Conservation (phyloP, 129 eudicot genomes). For the Helianthus tuberosus region DNA sequence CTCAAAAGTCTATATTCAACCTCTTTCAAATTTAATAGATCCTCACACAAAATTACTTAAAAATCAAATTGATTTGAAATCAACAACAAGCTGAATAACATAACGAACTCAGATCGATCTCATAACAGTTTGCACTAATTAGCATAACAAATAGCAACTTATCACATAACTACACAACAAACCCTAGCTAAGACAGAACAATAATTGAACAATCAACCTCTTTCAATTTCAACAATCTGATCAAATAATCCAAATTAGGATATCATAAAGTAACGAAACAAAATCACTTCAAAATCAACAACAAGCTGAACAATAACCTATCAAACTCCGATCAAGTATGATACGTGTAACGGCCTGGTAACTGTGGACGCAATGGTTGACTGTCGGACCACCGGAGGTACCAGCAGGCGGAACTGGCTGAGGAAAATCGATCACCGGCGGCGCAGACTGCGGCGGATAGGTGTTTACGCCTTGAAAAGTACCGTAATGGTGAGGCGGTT, state of each 20-base stretch:
- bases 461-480: slow-evolving; percentile 83
- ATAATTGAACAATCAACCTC: background rate
- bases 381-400: background rate
- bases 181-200: background rate
- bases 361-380: slow-evolving; percentile 60
- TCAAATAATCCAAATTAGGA: slow-evolving; percentile 1
- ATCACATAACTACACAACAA: no score
- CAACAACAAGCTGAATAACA: no score
- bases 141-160: background rate
- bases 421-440: slow-evolving; percentile 72
- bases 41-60: no score
- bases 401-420: slow-evolving; percentile 36
- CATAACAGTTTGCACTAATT: background rate
- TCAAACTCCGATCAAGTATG: no score
- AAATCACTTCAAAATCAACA: background rate
- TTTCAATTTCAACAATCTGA: background rate
- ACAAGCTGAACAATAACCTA: no score
- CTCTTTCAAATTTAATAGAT: no score
- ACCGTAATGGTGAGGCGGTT: slow-evolving; percentile 61
- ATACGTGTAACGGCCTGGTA: slow-evolving; percentile 81
- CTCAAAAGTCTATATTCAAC: no score
- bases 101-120: background rate
- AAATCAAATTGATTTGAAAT: no score
- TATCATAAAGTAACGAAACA: background rate
- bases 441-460: slow-evolving; percentile 68